These are phyloP conservation scores for Lenwebbia sp. DNA, from an alignment of 345 rosid species.

Conservation along the genomic window DNA sequence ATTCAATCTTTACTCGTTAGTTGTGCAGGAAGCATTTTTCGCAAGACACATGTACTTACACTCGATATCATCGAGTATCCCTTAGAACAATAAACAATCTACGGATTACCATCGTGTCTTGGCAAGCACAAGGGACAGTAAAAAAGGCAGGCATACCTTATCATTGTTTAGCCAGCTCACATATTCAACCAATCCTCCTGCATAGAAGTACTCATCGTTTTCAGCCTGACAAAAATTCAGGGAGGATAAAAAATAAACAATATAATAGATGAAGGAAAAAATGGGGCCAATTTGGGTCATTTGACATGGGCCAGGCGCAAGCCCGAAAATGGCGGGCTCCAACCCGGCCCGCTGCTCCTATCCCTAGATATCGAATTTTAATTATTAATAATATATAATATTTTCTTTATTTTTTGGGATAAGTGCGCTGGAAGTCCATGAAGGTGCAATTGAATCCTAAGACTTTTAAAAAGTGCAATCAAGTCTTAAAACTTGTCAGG, in stretches of 20 bases:
- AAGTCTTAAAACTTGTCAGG: no score
- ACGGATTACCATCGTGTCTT: not conserved
- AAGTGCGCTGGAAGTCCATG: no score
- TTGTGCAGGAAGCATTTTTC: no score
- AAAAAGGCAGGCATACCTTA: conserved; percentile 40
- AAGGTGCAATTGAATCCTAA: no score
- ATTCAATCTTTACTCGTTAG: no score
- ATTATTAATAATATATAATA: no score
- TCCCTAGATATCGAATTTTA: no score
- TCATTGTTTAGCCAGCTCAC: conserved; percentile 87
- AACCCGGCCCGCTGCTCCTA: not conserved
- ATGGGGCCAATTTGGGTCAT: not conserved
- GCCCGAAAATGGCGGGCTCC: not conserved
- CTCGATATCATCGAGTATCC: no score
- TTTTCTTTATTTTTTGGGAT: no score
- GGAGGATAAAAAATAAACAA: not conserved
- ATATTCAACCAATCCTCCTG: conserved; percentile 88
- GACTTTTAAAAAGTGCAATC: no score
- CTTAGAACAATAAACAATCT: not conserved
- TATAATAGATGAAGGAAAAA: not conserved
- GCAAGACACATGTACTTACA: no score
- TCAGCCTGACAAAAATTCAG: not conserved
- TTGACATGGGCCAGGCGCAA: not conserved
- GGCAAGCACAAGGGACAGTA: not conserved
- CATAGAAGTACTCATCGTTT: conserved; percentile 52